A percentile compares a stretch with the other conserved stretches of the same genome.
phyloP scores from a whole-genome alignment of 2,329 filamentous ascomycete genomes.

The Septoria linicola region DNA sequence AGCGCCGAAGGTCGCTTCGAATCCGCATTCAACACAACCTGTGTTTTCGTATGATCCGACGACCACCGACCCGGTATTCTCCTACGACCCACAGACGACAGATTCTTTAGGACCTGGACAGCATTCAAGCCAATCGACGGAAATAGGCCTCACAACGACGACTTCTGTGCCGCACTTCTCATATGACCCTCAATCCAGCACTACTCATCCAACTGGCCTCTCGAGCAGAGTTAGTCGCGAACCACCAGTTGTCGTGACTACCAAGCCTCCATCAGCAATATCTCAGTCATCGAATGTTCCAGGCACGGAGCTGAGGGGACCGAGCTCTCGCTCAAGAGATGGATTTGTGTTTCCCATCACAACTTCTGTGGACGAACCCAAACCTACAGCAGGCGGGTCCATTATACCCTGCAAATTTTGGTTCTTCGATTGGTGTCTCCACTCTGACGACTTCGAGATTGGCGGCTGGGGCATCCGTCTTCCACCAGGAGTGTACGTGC shows the following conservation, averaged over 20 bases:
- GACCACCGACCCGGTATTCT: too few relatives aligned
- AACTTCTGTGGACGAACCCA: conserved; percentile 8
- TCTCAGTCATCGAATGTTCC: too few relatives aligned
- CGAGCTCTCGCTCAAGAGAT: background rate
- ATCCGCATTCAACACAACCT: too few relatives aligned
- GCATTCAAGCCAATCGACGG: background rate
- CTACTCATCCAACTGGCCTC: background rate
- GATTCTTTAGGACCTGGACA: background rate
- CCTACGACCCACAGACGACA: background rate
- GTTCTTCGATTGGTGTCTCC: conserved; percentile 17
- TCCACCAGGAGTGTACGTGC: conserved; percentile 7
- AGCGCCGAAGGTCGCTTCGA: background rate
- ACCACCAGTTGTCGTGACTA: too few relatives aligned
- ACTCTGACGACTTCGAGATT: conserved; percentile 12
- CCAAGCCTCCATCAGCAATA: too few relatives aligned
- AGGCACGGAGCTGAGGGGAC: too few relatives aligned
- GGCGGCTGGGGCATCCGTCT: conserved; percentile 12
- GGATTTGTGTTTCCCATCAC: conserved; percentile 2
- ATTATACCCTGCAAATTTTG: conserved; percentile 15
- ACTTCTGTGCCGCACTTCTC: background rate
- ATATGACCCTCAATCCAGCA: background rate
- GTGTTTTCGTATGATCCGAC: too few relatives aligned
- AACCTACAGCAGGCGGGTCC: conserved; percentile 7
- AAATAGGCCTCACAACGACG: background rate
- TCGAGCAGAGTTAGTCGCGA: too few relatives aligned